Evolutionary conservation across 225 moss, liverwort and hornwort genomes (phyloP).

Genomic region (Antitrichia curtipendula): DNA sequence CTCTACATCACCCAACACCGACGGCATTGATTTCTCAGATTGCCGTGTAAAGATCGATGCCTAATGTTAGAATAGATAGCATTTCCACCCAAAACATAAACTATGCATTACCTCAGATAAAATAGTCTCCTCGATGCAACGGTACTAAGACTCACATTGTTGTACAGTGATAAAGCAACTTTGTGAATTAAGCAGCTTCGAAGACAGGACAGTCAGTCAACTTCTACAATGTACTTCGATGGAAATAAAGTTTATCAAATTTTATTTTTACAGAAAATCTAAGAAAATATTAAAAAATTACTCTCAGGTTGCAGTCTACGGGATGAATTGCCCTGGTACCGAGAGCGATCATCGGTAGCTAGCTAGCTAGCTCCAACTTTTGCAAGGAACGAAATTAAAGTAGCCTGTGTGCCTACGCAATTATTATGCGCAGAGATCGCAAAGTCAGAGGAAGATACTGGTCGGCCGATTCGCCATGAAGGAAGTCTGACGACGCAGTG

Average conservation of each 20-base stretch:
- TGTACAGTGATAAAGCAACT: background rate
- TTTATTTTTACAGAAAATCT: background rate
- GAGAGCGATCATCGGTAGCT: background rate
- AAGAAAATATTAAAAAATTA: background rate
- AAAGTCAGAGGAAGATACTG: constrained; percentile 5
- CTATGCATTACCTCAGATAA: background rate
- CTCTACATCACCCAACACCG: background rate
- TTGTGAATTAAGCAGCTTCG: background rate
- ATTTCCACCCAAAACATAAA: background rate
- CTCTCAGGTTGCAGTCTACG: background rate
- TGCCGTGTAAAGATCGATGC: background rate
- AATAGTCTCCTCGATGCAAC: background rate
- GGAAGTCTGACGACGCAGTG: constrained; percentile 6
- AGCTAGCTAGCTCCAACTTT: background rate
- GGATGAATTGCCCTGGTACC: background rate
- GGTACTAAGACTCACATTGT: background rate
- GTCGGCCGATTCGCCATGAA: constrained; percentile 21
- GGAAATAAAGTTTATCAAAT: background rate
- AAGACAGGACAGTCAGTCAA: background rate
- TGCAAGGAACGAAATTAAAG: background rate
- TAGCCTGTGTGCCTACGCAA: background rate
- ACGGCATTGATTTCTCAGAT: background rate
- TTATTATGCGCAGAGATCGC: background rate
- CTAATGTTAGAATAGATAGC: background rate
- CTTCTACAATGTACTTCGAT: background rate